Base-by-base conservation (phyloP, 192 early-diverging fungal species). In the Mortierella claussenii region DNA sequence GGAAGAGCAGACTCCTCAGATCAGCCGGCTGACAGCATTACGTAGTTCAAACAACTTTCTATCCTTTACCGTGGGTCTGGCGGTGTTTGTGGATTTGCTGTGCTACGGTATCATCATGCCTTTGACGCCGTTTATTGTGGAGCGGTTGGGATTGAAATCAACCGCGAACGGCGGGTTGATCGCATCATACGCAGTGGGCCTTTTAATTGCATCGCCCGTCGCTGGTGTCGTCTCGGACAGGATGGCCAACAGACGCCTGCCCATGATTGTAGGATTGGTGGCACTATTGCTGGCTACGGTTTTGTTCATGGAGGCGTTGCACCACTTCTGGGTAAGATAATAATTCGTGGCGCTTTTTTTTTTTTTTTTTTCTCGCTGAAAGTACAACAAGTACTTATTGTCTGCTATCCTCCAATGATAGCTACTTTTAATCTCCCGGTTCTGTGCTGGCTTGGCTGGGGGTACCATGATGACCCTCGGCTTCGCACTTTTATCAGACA, bases 231-330 rank as follows among this genome's bases (percentile, higher is more conserved):
- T 71, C 26, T 71, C 69, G 11, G 69, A 71, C 54, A 55, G 42
- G 69, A 40, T 71, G 46, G 60, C 52, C 13, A 71, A 71, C 34
- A 53, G 81, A 6, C 71, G 71, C 12, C 6, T 60, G 7, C 67
- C 76, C 1, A 80, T 85, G 78, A 20, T 82, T 11, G 24, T 79
- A 20, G 81, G 81, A 43, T 63, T 80, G 27, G 2, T 71, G 12
- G 56, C 58, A 3, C 40, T 65, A 23, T 36, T 76, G 45, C 37
- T 60, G 15, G 66, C 70, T 2, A 80, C 40, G 7, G 37, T 78
- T 18, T 36, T 73, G 26, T 69, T 74, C 44, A 78, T 79, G 55
- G 66, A 69, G 17, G 65, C 63, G 45, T 46, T 57, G n/a, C 20
- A 68, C 15, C 68, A 81, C 49, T 81, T 63, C 42, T 71, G 60